A percentile compares a stretch with the other conserved stretches of the same genome.
Evolutionary conservation across 1,139 yeast genomes (phyloP).

Genomic region (Yamadazyma jaroonii): DNA sequence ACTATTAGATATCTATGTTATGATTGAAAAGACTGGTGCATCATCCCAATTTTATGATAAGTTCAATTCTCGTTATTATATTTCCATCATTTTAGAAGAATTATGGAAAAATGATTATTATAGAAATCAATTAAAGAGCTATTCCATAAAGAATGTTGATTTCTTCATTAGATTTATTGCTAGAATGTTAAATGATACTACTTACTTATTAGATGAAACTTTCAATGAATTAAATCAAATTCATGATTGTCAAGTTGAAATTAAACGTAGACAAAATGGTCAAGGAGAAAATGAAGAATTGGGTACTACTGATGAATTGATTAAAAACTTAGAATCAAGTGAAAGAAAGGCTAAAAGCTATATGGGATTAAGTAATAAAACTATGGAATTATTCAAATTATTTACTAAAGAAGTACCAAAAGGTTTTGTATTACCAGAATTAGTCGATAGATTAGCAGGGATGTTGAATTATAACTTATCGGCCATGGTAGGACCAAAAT

Average conservation of each 20-base stretch:
- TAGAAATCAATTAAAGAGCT: conserved; percentile 63
- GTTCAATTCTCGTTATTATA: conserved; percentile 85
- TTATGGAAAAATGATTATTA: conserved; percentile 76
- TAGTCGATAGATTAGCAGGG: conserved; percentile 90
- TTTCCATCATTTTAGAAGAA: conserved; percentile 77
- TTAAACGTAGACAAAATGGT: conserved; percentile 39
- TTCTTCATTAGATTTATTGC: conserved; percentile 93
- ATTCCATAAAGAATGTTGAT: conserved; percentile 64
- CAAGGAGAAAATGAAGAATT: conserved; percentile 33
- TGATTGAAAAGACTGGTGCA: conserved; percentile 95
- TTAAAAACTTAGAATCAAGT: conserved; percentile 52
- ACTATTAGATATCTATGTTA: conserved; percentile 83
- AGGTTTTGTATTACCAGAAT: conserved; percentile 84
- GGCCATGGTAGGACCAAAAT: conserved; percentile 92
- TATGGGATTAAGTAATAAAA: conserved; percentile 80
- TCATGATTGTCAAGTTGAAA: conserved; percentile 68
- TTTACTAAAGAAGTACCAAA: conserved; percentile 85
- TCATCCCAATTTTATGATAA: conserved; percentile 95
- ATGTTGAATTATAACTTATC: conserved; percentile 92
- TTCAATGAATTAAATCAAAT: conserved; percentile 74
- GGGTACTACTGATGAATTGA: conserved; percentile 61
- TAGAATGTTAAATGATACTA: conserved; percentile 89
- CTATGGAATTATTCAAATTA: conserved; percentile 72
- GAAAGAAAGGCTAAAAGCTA: conserved; percentile 80
- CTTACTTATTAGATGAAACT: conserved; percentile 89